phyloP scores from a whole-genome alignment of 805 yeast genomes.

The Candida broadrunensis region DNA sequence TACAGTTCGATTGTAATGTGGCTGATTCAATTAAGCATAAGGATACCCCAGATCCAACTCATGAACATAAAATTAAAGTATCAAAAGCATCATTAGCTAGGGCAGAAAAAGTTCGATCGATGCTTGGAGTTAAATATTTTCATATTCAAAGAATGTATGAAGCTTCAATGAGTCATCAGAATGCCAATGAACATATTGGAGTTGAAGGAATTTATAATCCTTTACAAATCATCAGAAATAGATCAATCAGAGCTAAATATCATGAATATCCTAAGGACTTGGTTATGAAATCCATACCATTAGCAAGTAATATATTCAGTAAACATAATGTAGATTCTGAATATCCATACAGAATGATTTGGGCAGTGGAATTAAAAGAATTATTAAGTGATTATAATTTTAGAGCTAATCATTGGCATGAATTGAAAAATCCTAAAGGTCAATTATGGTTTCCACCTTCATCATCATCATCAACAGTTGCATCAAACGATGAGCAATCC shows the following conservation, averaged over 20 bases:
- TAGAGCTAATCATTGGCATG: constrained; percentile 56
- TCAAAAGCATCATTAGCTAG: constrained; percentile 40
- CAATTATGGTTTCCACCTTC: constrained; percentile 48
- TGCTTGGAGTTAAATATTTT: constrained; percentile 49
- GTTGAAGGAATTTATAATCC: constrained; percentile 79
- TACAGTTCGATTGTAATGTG: constrained; percentile 42
- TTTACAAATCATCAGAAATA: constrained; percentile 73
- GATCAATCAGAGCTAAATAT: constrained; percentile 53
- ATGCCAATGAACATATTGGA: constrained; percentile 34
- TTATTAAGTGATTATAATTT: constrained; percentile 54
- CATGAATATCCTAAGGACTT: constrained; percentile 46
- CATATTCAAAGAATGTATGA: constrained; percentile 43
- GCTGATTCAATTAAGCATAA: constrained; percentile 22
- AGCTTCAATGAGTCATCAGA: constrained; percentile 14
- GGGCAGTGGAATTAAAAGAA: constrained; percentile 68
- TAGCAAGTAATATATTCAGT: constrained; percentile 66
- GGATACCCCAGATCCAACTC: not conserved
- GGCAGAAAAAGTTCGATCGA: constrained; percentile 48
- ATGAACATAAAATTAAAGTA: constrained; percentile 9
- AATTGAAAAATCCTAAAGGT: constrained; percentile 43
- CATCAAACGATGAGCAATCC: not conserved
- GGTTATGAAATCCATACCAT: constrained; percentile 48
- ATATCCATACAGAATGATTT: constrained; percentile 42
- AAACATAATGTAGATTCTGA: constrained; percentile 15
- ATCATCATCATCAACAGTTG: not conserved